Conservation (phyloP, 1,284 basidiomycete species). For the Ganoderma sinense region DNA sequence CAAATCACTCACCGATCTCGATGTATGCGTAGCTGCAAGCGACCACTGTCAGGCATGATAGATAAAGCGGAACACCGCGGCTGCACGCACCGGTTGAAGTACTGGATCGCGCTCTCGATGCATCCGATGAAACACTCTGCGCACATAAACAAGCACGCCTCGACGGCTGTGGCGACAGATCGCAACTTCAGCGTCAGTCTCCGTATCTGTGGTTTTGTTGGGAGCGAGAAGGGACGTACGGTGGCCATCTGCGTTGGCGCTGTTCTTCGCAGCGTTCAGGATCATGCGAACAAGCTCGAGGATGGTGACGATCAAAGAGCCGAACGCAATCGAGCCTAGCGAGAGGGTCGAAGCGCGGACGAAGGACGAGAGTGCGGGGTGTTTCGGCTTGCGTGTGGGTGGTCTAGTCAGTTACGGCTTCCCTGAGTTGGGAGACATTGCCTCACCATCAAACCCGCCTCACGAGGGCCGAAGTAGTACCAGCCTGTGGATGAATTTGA, state of each 20-base stretch:
- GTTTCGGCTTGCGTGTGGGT: conserved; percentile 58
- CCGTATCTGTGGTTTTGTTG: not conserved
- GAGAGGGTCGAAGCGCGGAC: conserved; percentile 85
- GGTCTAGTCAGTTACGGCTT: not conserved
- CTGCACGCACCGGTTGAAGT: conserved; percentile 77
- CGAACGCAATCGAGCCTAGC: conserved; percentile 90
- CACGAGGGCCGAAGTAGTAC: conserved; percentile 79
- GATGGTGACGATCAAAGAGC: conserved; percentile 88
- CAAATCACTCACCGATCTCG: conserved; percentile 65
- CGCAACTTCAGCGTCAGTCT: not conserved
- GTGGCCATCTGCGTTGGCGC: conserved; percentile 78
- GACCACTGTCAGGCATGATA: not conserved
- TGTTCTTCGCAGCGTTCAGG: conserved; percentile 70
- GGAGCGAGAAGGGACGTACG: conserved; percentile 52
- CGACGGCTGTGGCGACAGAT: conserved; percentile 56
- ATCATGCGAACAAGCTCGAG: conserved; percentile 80
- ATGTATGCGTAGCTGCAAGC: conserved; percentile 76
- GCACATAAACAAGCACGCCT: conserved; percentile 79
- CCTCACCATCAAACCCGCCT: conserved; percentile 66
- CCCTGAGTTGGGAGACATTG: not conserved
- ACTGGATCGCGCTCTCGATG: conserved; percentile 76
- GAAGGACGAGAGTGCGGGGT: conserved; percentile 78
- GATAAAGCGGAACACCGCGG: conserved; percentile 4
- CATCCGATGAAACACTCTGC: conserved; percentile 85
- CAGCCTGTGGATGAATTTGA: conserved; percentile 48